Evolutionary conservation across 202 grass and related monocot species (phyloP).

Genomic region (Schoenoplectus triqueter): DNA sequence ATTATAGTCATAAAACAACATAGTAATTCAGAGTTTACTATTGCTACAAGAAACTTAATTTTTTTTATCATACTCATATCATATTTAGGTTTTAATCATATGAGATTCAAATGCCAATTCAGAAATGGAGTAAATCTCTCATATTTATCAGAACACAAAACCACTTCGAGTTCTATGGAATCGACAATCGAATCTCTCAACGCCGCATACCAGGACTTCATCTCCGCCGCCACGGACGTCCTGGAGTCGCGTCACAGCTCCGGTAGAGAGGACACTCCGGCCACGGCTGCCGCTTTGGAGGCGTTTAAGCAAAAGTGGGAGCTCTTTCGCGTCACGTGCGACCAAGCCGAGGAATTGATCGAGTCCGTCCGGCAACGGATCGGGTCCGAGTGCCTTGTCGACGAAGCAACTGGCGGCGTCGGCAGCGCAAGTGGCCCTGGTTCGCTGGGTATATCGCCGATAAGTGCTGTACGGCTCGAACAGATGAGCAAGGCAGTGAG

Average conservation of each 20-base stretch:
- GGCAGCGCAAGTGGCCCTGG: slow-evolving; percentile 29
- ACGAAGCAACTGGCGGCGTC: slow-evolving; percentile 72
- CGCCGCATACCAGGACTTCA: slow-evolving; percentile 74
- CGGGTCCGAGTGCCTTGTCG: slow-evolving; percentile 94
- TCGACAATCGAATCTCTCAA: slow-evolving; percentile 65
- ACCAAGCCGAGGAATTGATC: slow-evolving; percentile 92
- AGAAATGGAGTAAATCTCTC: no score
- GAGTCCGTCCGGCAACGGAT: slow-evolving; percentile 96
- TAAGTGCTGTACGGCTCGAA: slow-evolving; percentile 94
- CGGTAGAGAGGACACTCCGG: slow-evolving; percentile 51
- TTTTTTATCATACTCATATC: no score
- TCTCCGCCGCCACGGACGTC: slow-evolving; percentile 59
- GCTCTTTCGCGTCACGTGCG: slow-evolving; percentile 86
- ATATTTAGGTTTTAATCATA: no score
- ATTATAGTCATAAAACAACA: no score
- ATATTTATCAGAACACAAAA: background rate
- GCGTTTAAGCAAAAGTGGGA: slow-evolving; percentile 92
- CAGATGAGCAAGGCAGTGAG: slow-evolving; percentile 99
- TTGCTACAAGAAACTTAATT: no score
- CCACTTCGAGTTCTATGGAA: slow-evolving; percentile 51
- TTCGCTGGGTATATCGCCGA: slow-evolving; percentile 73
- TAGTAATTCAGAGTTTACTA: no score
- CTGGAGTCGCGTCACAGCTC: slow-evolving; percentile 58
- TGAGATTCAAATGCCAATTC: no score
- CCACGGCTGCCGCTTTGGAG: slow-evolving; percentile 71